These are phyloP conservation scores for Solidago caesia DNA, from an alignment of 129 eudicot genomes.

Conservation along the genomic window DNA sequence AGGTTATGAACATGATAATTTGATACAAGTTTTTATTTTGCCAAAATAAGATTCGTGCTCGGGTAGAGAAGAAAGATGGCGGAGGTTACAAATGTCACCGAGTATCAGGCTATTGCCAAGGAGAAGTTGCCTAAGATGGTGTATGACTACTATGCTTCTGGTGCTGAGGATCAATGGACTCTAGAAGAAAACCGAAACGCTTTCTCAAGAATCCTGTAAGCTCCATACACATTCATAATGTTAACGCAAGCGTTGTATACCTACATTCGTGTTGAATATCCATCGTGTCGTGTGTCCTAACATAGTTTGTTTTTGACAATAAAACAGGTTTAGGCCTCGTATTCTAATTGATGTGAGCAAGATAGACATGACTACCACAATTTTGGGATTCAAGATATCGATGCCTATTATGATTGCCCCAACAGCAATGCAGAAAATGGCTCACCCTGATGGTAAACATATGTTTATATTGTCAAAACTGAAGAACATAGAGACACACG, in stretches of 20 bases:
- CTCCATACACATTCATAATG: neutral
- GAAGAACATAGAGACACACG: neutral
- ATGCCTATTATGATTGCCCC: conserved; percentile 98
- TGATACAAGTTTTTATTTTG: conserved; percentile 23
- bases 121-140: conserved; percentile 40
- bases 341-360: conserved; percentile 88
- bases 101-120: conserved; percentile 43
- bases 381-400: conserved; percentile 83
- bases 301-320: conserved; percentile 7
- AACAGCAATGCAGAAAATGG: conserved; percentile 89
- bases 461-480: neutral
- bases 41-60: conserved; percentile 20
- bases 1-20: conserved; percentile 6
- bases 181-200: conserved; percentile 86
- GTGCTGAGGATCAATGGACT: conserved; percentile 54
- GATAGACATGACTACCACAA: conserved; percentile 80
- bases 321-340: conserved; percentile 85
- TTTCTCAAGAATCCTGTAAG: conserved; percentile 85
- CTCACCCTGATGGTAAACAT: conserved; percentile 88
- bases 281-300: neutral
- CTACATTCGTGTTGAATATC: neutral
- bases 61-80: conserved; percentile 27
- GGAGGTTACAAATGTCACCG: conserved; percentile 41
- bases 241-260: neutral
- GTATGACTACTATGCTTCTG: conserved; percentile 44